These are phyloP conservation scores for Volutella citrinella DNA, from an alignment of 2,329 filamentous ascomycete genomes.

Conservation along the genomic window DNA sequence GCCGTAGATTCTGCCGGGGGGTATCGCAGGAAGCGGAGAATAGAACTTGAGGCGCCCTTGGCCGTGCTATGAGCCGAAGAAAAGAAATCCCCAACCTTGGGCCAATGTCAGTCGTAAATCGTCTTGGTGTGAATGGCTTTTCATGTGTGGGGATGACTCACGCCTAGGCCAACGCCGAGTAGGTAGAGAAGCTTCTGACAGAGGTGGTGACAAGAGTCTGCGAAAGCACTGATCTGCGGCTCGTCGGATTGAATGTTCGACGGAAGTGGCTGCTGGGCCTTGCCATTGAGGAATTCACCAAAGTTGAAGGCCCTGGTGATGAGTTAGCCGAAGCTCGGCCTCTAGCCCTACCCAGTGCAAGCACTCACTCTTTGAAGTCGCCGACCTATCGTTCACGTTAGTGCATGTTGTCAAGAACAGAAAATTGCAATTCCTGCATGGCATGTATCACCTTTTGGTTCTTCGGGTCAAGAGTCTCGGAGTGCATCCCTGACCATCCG, in stretches of 20 bases:
- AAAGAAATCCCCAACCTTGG: slow-evolving; percentile 51
- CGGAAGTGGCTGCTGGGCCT: slow-evolving; percentile 76
- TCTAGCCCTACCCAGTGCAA: no score
- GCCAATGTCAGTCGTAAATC: no score
- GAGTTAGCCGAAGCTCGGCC: neutral
- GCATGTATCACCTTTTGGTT: slow-evolving; percentile 63
- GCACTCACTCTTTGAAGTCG: slow-evolving; percentile 79
- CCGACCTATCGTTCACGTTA: slow-evolving; percentile 66
- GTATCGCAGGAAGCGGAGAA: slow-evolving; percentile 71
- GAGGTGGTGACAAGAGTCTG: slow-evolving; percentile 66
- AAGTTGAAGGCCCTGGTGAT: slow-evolving; percentile 81
- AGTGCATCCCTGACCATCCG: slow-evolving; percentile 86
- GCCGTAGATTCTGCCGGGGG: slow-evolving; percentile 49
- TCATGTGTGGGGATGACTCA: no score
- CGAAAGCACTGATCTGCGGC: slow-evolving; percentile 63
- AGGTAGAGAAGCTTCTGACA: slow-evolving; percentile 72
- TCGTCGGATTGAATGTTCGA: slow-evolving; percentile 57
- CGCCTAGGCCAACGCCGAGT: slow-evolving; percentile 73
- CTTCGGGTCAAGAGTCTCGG: slow-evolving; percentile 82
- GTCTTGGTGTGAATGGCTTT: no score
- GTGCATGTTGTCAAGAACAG: no score
- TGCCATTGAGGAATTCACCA: slow-evolving; percentile 67
- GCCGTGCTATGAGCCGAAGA: slow-evolving; percentile 45
- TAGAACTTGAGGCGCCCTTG: slow-evolving; percentile 51
- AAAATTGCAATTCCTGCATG: no score